A percentile compares a stretch with the other conserved stretches of the same genome.
These are phyloP conservation scores for Azolla pinnata DNA, from an alignment of 75 land plant species.

Conservation along the genomic window DNA sequence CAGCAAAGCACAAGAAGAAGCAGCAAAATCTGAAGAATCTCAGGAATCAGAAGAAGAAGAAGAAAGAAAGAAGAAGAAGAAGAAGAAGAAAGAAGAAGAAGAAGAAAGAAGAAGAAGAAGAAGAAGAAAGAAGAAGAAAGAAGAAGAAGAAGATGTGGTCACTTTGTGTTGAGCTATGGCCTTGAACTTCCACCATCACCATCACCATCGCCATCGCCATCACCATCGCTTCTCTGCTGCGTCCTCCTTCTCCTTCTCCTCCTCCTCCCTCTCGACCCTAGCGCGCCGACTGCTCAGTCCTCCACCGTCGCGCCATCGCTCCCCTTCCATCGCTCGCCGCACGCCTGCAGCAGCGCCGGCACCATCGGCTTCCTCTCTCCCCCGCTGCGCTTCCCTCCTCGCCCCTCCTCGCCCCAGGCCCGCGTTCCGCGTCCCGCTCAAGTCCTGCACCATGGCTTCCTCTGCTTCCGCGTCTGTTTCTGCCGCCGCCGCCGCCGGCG, in stretches of 20 bases:
- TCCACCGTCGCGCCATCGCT: neutral
- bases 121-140: neutral
- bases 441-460: slow-evolving; percentile 3
- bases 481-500: too few relatives aligned
- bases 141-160: neutral
- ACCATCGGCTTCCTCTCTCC: neutral
- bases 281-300: neutral
- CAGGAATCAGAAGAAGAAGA: too few relatives aligned
- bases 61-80: too few relatives aligned
- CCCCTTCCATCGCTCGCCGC: neutral
- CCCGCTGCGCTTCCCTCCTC: neutral
- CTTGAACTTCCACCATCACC: neutral
- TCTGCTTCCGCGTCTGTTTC: neutral
- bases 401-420: neutral
- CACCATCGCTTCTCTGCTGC: too few relatives aligned
- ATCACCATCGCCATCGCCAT: neutral
- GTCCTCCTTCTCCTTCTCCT: too few relatives aligned
- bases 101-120: neutral
- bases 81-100: too few relatives aligned
- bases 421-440: neutral
- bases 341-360: neutral
- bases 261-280: neutral
- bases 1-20: too few relatives aligned
- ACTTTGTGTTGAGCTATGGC: slow-evolving; percentile 2
- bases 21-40: too few relatives aligned